phyloP scores from a whole-genome alignment of 2,329 filamentous ascomycete genomes.

The Epichloe bromicola region DNA sequence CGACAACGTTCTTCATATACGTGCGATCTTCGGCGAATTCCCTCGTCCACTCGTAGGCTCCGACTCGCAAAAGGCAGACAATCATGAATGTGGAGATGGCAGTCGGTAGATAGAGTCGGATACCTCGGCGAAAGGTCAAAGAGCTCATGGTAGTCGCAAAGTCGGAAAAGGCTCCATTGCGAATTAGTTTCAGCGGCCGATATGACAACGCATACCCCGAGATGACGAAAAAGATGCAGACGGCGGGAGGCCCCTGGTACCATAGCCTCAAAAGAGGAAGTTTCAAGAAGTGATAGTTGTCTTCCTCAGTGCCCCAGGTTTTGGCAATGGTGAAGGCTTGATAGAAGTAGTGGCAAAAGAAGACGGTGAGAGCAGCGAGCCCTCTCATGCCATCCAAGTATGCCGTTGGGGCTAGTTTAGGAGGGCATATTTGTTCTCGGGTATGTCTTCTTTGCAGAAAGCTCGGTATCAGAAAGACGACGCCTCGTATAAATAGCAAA shows the following conservation, averaged over 20 bases:
- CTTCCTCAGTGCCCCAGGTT: slow-evolving; percentile 31
- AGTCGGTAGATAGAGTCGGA: slow-evolving; percentile 39
- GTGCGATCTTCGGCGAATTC: slow-evolving; percentile 29
- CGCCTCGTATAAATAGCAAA: slow-evolving; percentile 23
- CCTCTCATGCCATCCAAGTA: slow-evolving; percentile 47
- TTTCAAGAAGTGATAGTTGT: slow-evolving; percentile 34
- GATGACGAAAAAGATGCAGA: slow-evolving; percentile 49
- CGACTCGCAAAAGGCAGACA: slow-evolving; percentile 29
- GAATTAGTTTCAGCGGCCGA: slow-evolving; percentile 34
- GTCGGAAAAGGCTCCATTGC: slow-evolving; percentile 22
- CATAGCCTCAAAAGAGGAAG: slow-evolving; percentile 41
- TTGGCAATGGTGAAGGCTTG: slow-evolving; percentile 38
- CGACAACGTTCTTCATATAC: slow-evolving; percentile 35
- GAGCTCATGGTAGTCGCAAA: slow-evolving; percentile 34
- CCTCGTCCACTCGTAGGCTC: slow-evolving; percentile 35
- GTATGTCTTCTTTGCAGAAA: slow-evolving; percentile 34
- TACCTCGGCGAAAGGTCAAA: slow-evolving; percentile 36
- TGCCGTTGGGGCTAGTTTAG: slow-evolving; percentile 36
- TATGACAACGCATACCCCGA: slow-evolving; percentile 48
- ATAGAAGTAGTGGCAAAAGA: slow-evolving; percentile 44
- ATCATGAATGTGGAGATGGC: slow-evolving; percentile 37
- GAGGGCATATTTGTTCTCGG: slow-evolving; percentile 26
- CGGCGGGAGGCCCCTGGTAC: slow-evolving; percentile 42
- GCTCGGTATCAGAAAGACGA: slow-evolving; percentile 38
- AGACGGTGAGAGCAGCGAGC: slow-evolving; percentile 41